These are phyloP conservation scores for Lasiodiplodia gonubiensis DNA, from an alignment of 2,329 filamentous ascomycete genomes.

Conservation along the genomic window DNA sequence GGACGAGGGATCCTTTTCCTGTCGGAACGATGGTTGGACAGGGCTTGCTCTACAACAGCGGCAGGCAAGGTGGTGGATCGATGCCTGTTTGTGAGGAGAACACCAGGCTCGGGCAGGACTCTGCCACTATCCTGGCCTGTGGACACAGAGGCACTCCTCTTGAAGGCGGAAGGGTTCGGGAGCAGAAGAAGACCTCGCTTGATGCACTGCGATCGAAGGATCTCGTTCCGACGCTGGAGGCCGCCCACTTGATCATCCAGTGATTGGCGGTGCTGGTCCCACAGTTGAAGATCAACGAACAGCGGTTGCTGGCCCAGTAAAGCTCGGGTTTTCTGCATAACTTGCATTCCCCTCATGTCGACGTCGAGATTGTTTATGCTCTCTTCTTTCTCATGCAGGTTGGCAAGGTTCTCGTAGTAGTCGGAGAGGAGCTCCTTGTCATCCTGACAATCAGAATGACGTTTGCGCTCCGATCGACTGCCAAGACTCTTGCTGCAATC, in stretches of 20 bases:
- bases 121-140: not conserved
- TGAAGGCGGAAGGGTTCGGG: slow-evolving; percentile 13
- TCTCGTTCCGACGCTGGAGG: not conserved
- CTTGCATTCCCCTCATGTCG: slow-evolving; percentile 17
- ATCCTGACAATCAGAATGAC: slow-evolving; percentile 2
- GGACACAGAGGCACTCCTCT: slow-evolving; percentile 1
- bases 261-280: slow-evolving; percentile 16
- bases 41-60: slow-evolving; percentile 1
- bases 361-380: not conserved
- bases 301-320: slow-evolving; percentile 18
- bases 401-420: slow-evolving; percentile 13
- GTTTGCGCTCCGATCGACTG: slow-evolving; percentile 6
- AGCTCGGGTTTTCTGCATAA: slow-evolving; percentile 10
- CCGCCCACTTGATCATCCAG: slow-evolving; percentile 4
- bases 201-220: slow-evolving; percentile 9
- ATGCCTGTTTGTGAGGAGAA: not conserved
- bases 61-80: slow-evolving; percentile 9
- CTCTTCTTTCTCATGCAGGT: not conserved
- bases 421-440: slow-evolving; percentile 16
- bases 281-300: slow-evolving; percentile 15
- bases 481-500: slow-evolving; percentile 9
- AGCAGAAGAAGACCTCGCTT: slow-evolving; percentile 20
- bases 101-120: not conserved
- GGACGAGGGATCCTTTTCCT: slow-evolving; percentile 11
- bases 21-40: slow-evolving; percentile 10